Evolutionary conservation across 768 basidiomycete species (phyloP), one percentile per base, ranked within the genome.

Genomic region (Tricholoma terreum): DNA sequence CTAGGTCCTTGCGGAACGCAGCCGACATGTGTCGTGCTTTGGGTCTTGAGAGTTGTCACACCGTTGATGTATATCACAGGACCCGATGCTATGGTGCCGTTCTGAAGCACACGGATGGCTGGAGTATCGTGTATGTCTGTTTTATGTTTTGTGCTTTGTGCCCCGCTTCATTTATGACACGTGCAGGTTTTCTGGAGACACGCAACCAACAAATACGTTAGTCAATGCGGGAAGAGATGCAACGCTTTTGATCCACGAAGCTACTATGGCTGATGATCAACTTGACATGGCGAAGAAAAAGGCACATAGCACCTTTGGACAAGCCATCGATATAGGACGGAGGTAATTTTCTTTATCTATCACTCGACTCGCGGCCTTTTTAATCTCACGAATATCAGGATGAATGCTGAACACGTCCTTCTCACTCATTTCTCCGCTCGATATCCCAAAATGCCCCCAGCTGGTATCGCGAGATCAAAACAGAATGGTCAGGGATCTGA

Each of bases 391-490:
- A 31, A 36, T 56, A 8, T 11, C 50, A 95, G 93, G 58, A 96
- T 96, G 94, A 78, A 82, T 9, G 94, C 94, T 1, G 75, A 84
- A 53, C 86, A 92, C 60, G 79, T 92, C 40, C 82, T 98, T n/a
- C 81, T 98, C 19, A 98, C 94, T 0, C 95, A 98, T 69, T 98
- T 98, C 73, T 97, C 94, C 9, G 91, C 91, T 38, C 86, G 94
- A 27, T 95, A 96, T 71, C 93, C 95, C 15, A 93, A 90, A 63
- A 77, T 95, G 67, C 92, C 92, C 3, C 83, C 82, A 27, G 73
- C 80, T 4, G 71, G 78, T 10, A 66, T 73, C 12, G 60, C 56
- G 49, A 59, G 53, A 40, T 36, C 53, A 10, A 57, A 34, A 53
- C 58, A n/a, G n/a, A n/a, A n/a, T n/a, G n/a, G n/a, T n/a, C n/a